Evolutionary conservation across 345 rosid genomes (phyloP).

Genomic region (Bruguiera parviflora): DNA sequence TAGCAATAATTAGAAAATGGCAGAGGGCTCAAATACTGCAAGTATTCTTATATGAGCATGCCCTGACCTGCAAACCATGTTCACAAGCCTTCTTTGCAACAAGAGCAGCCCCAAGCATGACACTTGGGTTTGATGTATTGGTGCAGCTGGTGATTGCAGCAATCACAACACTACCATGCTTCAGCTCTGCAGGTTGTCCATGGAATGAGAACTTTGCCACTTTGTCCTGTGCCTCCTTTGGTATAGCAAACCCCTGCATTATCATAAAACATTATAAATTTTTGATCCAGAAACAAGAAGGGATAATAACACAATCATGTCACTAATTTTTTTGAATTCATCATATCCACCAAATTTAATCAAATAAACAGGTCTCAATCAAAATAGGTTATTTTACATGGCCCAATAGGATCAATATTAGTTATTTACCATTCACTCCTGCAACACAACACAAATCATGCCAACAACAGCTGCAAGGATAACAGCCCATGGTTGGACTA

Average conservation of each 20-base stretch:
- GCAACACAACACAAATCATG: too few species aligned
- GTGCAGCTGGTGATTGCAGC: constrained; percentile 38
- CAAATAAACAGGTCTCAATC: too few species aligned
- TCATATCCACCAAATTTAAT: too few species aligned
- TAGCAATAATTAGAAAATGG: too few species aligned
- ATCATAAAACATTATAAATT: not conserved
- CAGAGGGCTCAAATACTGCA: too few species aligned
- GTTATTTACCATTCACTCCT: too few species aligned
- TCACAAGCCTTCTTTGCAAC: constrained; percentile 67
- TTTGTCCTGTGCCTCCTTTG: constrained; percentile 76
- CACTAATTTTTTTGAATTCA: not conserved
- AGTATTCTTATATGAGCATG: not conserved
- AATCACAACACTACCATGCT: constrained; percentile 31
- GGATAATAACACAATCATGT: not conserved
- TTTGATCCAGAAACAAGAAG: not conserved
- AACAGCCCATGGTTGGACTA: too few species aligned
- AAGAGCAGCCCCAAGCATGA: constrained; percentile 36
- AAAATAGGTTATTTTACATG: too few species aligned
- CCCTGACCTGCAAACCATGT: constrained; percentile 80
- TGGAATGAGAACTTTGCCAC: constrained; percentile 77
- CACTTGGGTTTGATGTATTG: constrained; percentile 34
- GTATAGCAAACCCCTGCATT: constrained; percentile 79
- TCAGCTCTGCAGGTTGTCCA: constrained; percentile 46
- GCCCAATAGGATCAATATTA: too few species aligned
- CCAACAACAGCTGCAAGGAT: too few species aligned